Evolutionary conservation across 768 basidiomycete genomes (phyloP).

Genomic region (Asterophora parasitica): DNA sequence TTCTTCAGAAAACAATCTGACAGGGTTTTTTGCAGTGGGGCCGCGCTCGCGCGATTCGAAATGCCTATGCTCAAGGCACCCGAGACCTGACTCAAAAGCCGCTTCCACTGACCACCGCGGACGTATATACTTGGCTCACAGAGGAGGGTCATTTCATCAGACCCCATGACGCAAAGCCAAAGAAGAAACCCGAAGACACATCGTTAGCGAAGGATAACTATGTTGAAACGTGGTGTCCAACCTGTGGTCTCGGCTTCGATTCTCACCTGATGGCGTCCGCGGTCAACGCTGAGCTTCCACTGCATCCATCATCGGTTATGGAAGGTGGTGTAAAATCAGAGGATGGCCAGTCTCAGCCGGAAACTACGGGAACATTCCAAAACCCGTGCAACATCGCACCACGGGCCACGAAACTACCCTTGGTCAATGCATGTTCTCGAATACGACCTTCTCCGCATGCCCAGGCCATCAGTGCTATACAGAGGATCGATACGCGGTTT

Average conservation of each 20-base stretch:
- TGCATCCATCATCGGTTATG: not conserved
- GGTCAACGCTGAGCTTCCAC: conserved; percentile 16
- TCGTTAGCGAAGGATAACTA: not conserved
- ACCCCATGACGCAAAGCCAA: conserved; percentile 1
- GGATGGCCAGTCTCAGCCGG: not conserved
- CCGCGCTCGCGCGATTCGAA: conserved; percentile 40
- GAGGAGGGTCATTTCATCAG: conserved; percentile 35
- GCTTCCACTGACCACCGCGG: conserved; percentile 33
- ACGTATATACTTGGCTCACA: conserved; percentile 43
- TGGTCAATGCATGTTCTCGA: conserved; percentile 21
- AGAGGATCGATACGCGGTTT: not conserved
- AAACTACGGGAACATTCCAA: not conserved
- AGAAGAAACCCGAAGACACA: conserved; percentile 3
- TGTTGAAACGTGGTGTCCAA: conserved; percentile 24
- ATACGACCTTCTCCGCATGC: not conserved
- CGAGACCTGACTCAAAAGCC: conserved; percentile 13
- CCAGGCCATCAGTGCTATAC: not conserved
- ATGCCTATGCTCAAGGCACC: conserved; percentile 30
- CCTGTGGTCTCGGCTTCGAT: conserved; percentile 27
- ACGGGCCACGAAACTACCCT: conserved; percentile 25
- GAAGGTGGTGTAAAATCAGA: conserved; percentile 1
- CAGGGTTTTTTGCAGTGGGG: conserved; percentile 33
- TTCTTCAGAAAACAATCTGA: not conserved
- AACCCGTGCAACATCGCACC: conserved; percentile 11
- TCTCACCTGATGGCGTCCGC: conserved; percentile 17